A percentile compares a stretch with the other conserved stretches of the same genome.
phyloP scores from a whole-genome alignment of 2,329 filamentous ascomycete species.

The Epichloe festucae region DNA sequence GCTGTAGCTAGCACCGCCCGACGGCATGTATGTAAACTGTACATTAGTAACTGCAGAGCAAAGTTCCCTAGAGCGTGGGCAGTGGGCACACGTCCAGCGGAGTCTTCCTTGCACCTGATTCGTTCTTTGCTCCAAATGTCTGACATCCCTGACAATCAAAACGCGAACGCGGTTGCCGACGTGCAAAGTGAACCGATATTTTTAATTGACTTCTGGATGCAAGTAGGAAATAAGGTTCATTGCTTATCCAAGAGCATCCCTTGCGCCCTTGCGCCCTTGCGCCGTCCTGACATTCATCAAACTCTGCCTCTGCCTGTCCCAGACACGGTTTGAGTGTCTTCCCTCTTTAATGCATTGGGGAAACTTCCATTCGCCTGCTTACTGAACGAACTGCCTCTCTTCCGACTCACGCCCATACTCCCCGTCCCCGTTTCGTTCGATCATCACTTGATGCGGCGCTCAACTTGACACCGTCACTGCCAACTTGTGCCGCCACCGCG shows the following conservation, averaged over 20 bases:
- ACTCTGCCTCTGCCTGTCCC: too few species aligned
- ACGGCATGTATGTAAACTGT: too few species aligned
- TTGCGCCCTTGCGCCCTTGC: not conserved
- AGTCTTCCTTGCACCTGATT: not conserved
- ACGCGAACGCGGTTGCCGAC: constrained; percentile 19
- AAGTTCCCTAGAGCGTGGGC: too few species aligned
- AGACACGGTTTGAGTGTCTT: not conserved
- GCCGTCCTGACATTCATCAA: not conserved
- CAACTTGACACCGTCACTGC: not conserved
- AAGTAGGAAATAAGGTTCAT: not conserved
- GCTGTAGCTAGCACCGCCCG: too few species aligned
- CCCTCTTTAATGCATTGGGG: not conserved
- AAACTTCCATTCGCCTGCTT: not conserved
- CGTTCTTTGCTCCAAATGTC: not conserved
- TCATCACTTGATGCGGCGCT: not conserved
- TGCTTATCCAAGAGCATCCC: not conserved
- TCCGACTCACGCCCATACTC: not conserved
- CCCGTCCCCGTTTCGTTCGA: not conserved
- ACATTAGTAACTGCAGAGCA: too few species aligned
- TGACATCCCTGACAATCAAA: constrained; percentile 8
- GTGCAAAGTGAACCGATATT: constrained; percentile 5
- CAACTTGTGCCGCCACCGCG: not conserved
- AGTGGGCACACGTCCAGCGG: too few species aligned
- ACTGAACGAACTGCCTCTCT: not conserved
- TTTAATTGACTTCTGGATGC: constrained; percentile 2